phyloP scores from a whole-genome alignment of 371 early-diverging fungal genomes.

The Mortierella sp. region DNA sequence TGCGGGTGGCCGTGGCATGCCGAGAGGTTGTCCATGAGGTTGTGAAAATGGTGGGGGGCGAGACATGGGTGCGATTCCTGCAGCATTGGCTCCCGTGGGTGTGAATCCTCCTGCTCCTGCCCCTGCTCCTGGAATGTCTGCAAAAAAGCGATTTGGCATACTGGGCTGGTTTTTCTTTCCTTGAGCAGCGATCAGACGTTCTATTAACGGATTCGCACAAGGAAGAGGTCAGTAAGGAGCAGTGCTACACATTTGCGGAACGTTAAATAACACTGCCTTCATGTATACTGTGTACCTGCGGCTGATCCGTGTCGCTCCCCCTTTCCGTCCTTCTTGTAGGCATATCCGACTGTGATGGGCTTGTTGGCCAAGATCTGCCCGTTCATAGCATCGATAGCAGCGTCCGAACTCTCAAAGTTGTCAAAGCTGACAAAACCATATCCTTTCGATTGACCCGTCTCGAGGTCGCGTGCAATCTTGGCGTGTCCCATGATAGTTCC shows the following conservation, averaged over 20 bases:
- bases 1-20: constrained; percentile 53
- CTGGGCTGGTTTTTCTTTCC: constrained; percentile 80
- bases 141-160: constrained; percentile 79
- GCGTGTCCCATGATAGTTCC: constrained; percentile 76
- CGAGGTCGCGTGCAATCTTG: constrained; percentile 90
- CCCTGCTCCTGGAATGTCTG: constrained; percentile 67
- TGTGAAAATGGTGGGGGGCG: constrained; percentile 61
- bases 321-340: constrained; percentile 98
- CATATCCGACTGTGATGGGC: constrained; percentile 92
- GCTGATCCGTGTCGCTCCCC: constrained; percentile 98
- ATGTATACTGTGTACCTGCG: constrained; percentile 70
- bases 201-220: constrained; percentile 51
- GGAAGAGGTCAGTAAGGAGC: not conserved
- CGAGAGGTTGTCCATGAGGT: constrained; percentile 48
- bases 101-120: constrained; percentile 42
- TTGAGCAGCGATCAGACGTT: constrained; percentile 95
- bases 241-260: no score
- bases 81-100: constrained; percentile 57
- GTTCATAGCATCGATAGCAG: constrained; percentile 97
- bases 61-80: constrained; percentile 41
- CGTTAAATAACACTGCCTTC: no score
- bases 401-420: constrained; percentile 96
- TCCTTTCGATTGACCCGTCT: constrained; percentile 89
- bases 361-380: constrained; percentile 96
- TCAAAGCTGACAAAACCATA: constrained; percentile 96